phyloP scores from a whole-genome alignment of 106 monocot species.

The Allium fistulosum region DNA sequence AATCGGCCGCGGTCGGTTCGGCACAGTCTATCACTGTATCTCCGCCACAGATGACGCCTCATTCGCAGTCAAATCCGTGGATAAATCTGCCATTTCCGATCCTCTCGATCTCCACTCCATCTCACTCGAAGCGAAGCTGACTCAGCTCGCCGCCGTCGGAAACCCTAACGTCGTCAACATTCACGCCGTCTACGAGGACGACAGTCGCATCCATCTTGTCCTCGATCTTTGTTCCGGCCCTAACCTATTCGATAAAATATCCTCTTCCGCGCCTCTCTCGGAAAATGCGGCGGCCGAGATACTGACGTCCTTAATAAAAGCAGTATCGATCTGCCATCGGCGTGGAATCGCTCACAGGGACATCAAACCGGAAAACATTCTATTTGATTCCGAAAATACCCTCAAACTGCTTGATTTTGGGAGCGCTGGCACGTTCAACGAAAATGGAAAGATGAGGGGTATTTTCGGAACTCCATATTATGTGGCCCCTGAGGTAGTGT shows the following conservation, averaged over 20 bases:
- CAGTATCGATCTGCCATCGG: constrained; percentile 64
- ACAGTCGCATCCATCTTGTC: constrained; percentile 40
- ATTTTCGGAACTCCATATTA: constrained; percentile 92
- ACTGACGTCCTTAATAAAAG: constrained; percentile 49
- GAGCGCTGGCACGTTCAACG: constrained; percentile 53
- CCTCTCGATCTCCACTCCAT: constrained; percentile 40
- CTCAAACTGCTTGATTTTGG: constrained; percentile 74
- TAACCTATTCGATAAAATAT: constrained; percentile 60
- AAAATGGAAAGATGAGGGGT: constrained; percentile 37
- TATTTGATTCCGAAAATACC: constrained; percentile 36
- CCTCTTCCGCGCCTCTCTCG: constrained; percentile 16
- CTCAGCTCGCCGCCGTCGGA: constrained; percentile 30
- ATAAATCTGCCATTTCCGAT: constrained; percentile 49
- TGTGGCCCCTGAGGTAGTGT: constrained; percentile 85
- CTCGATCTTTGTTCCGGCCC: constrained; percentile 59
- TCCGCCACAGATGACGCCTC: constrained; percentile 28
- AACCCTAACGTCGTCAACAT: constrained; percentile 53
- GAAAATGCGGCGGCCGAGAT: constrained; percentile 49
- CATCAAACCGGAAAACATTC: constrained; percentile 80
- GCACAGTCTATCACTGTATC: constrained; percentile 47
- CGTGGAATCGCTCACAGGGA: constrained; percentile 79
- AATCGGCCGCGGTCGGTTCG: constrained; percentile 84
- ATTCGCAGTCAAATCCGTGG: constrained; percentile 69
- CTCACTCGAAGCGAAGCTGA: constrained; percentile 52
- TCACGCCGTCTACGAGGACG: constrained; percentile 65